Conservation (phyloP, 2,329 filamentous ascomycete species). For the Geosmithia morbida region DNA sequence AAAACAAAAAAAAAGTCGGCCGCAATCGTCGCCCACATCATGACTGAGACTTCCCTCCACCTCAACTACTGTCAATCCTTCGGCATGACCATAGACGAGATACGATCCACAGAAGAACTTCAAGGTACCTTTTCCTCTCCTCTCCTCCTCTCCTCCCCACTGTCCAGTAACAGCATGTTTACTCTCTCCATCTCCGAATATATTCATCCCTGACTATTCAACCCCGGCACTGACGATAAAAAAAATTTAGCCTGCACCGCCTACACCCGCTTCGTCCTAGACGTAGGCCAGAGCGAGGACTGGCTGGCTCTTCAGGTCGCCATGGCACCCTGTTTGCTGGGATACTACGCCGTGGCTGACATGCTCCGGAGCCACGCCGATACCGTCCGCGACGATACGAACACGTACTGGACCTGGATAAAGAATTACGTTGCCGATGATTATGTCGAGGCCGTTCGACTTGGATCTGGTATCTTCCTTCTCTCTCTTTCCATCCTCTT, state of each 20-base stretch:
- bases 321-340: constrained; percentile 77
- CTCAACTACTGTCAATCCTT: constrained; percentile 71
- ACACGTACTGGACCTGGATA: constrained; percentile 83
- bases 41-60: constrained; percentile 69
- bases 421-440: constrained; percentile 75
- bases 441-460: constrained; percentile 57
- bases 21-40: constrained; percentile 59
- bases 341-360: constrained; percentile 68
- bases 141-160: neutral
- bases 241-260: constrained; percentile 74
- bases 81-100: constrained; percentile 58
- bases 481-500: neutral
- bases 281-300: constrained; percentile 76
- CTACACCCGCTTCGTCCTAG: constrained; percentile 76
- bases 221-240: too few relatives aligned
- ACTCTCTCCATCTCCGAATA: neutral
- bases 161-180: too few relatives aligned
- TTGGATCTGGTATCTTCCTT: constrained; percentile 46
- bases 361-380: constrained; percentile 49
- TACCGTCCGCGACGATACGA: constrained; percentile 47
- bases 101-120: constrained; percentile 60
- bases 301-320: constrained; percentile 78
- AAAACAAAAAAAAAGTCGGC: too few relatives aligned
- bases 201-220: neutral
- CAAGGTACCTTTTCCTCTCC: constrained; percentile 34